Conservation (phyloP, 306 rosid species). For the Quercus wislizeni region DNA sequence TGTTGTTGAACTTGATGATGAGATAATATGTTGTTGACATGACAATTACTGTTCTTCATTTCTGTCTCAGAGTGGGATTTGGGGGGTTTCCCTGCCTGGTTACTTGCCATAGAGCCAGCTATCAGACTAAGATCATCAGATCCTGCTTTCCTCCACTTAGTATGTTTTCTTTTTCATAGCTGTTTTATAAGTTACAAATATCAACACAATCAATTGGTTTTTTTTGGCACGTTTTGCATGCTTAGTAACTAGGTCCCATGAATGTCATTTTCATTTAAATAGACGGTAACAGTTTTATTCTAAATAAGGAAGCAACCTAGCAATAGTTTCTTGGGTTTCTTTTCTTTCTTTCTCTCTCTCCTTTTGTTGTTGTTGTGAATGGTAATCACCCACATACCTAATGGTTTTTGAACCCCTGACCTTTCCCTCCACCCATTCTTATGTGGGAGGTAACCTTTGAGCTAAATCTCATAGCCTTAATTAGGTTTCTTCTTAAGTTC, state of each 20-base stretch:
- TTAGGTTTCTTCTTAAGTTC: neutral
- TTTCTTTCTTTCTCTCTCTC: too few relatives aligned
- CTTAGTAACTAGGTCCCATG: neutral
- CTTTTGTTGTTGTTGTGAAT: too few relatives aligned
- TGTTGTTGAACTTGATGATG: conserved; percentile 12
- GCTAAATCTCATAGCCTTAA: too few relatives aligned
- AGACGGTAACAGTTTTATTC: neutral
- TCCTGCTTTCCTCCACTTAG: conserved; percentile 67
- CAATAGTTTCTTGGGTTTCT: neutral
- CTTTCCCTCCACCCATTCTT: too few relatives aligned
- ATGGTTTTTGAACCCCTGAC: too few relatives aligned
- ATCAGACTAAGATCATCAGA: conserved; percentile 75
- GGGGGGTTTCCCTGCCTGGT: conserved; percentile 95
- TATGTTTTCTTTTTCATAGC: conserved; percentile 32
- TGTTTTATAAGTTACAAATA: neutral
- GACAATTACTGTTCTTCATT: neutral
- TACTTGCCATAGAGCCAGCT: conserved; percentile 60
- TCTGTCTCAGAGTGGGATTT: conserved; percentile 88
- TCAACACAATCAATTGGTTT: neutral
- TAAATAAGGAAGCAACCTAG: neutral
- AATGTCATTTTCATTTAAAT: neutral
- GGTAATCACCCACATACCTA: too few relatives aligned
- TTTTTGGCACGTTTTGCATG: neutral
- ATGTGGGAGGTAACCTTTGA: too few relatives aligned
- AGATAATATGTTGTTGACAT: conserved; percentile 1